phyloP scores from a whole-genome alignment of 108 stramenopile genomes.

The Craspedostauros australis region DNA sequence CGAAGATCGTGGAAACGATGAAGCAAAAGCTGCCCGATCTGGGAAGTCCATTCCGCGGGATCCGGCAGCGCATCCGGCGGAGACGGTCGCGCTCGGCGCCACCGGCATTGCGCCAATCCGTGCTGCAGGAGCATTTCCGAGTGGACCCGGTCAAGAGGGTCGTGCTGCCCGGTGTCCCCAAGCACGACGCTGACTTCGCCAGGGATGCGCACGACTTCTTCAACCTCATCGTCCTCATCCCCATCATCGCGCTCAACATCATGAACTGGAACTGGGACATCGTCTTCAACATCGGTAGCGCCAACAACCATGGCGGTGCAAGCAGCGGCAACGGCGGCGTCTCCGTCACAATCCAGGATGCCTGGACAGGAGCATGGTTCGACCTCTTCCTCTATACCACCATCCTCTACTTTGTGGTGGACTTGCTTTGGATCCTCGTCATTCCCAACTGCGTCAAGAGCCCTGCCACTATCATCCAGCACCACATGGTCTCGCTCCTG shows the following conservation, averaged over 20 bases:
- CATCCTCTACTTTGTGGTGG: slow-evolving; percentile 61
- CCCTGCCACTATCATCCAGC: slow-evolving; percentile 68
- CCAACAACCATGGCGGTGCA: slow-evolving; percentile 18
- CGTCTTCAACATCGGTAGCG: slow-evolving; percentile 25
- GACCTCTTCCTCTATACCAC: slow-evolving; percentile 51
- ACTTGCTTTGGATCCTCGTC: slow-evolving; percentile 58
- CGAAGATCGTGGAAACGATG: no score
- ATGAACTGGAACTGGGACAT: slow-evolving; percentile 86
- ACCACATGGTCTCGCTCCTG: slow-evolving; percentile 72
- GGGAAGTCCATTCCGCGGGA: no score
- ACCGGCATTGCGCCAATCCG: slow-evolving; percentile 17
- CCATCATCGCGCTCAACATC: slow-evolving; percentile 68
- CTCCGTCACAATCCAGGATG: slow-evolving; percentile 27
- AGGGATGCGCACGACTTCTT: slow-evolving; percentile 83
- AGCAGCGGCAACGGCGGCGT: neutral
- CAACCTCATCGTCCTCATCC: slow-evolving; percentile 77
- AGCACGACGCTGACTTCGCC: slow-evolving; percentile 59
- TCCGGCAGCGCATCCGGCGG: neutral
- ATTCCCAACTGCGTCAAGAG: slow-evolving; percentile 62
- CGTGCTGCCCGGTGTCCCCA: slow-evolving; percentile 70
- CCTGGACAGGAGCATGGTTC: slow-evolving; percentile 83
- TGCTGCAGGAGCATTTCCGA: slow-evolving; percentile 62
- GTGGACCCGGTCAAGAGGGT: slow-evolving; percentile 34
- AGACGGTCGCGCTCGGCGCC: slow-evolving; percentile 27
- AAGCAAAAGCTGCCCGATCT: no score